Evolutionary conservation across 352 stramenopile genomes (phyloP).

Genomic region (Elongisporangium prolatum): DNA sequence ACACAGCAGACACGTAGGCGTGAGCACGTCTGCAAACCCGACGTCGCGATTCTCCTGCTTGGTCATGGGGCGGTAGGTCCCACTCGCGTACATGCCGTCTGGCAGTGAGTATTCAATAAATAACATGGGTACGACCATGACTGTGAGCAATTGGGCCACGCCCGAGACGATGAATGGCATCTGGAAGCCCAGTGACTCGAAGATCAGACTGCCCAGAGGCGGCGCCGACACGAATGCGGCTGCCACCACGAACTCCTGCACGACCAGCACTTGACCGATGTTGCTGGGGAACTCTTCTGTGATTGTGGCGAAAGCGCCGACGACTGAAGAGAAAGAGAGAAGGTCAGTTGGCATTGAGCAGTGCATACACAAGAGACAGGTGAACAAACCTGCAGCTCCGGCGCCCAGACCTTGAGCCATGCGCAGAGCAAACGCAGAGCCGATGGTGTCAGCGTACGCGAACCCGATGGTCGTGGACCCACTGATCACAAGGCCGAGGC

Average conservation of each 20-base stretch:
- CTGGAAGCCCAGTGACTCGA: constrained; percentile 43
- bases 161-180: constrained; percentile 59
- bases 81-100: constrained; percentile 42
- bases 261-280: constrained; percentile 46
- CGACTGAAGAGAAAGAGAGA: constrained; percentile 21
- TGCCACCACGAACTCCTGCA: constrained; percentile 68
- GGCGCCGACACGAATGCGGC: constrained; percentile 58
- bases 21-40: constrained; percentile 46
- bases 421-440: constrained; percentile 39
- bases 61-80: constrained; percentile 18
- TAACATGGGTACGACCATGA: constrained; percentile 62
- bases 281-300: constrained; percentile 55
- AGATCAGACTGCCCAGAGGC: constrained; percentile 51
- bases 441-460: constrained; percentile 29
- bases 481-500: constrained; percentile 58
- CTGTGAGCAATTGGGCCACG: constrained; percentile 47
- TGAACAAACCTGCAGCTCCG: constrained; percentile 31
- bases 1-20: constrained; percentile 43
- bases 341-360: constrained; percentile 1
- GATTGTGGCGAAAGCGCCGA: constrained; percentile 63
- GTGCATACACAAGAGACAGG: neutral
- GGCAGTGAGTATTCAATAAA: constrained; percentile 76
- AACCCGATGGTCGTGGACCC: constrained; percentile 61
- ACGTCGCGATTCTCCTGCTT: constrained; percentile 14
- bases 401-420: constrained; percentile 58